Evolutionary conservation across 495 filamentous ascomycete genomes (phyloP).

Genomic region (Cladorrhinum samala): DNA sequence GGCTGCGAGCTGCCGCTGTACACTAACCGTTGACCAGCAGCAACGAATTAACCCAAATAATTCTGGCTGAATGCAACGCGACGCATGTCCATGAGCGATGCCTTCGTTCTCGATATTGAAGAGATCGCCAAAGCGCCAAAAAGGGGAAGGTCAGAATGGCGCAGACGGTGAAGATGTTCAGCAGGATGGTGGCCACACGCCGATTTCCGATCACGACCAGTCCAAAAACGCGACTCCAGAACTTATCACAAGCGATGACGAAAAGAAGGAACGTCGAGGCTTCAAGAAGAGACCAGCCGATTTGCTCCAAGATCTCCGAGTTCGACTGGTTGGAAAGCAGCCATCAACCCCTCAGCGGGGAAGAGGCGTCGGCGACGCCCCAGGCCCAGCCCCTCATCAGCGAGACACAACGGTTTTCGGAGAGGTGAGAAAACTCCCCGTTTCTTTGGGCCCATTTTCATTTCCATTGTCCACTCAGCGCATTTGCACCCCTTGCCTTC

Average conservation of each 20-base stretch:
- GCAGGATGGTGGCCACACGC: no score
- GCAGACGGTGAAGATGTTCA: conserved; percentile 14
- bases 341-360: conserved; percentile 29
- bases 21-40: no score
- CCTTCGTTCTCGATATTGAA: conserved; percentile 27
- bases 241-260: background rate
- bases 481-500: background rate
- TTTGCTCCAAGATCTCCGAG: conserved; percentile 29
- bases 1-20: background rate
- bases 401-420: background rate
- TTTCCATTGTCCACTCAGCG: background rate
- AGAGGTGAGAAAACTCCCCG: conserved; percentile 12
- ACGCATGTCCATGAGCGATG: no score
- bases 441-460: background rate
- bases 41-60: no score
- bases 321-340: conserved; percentile 21
- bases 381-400: conserved; percentile 14
- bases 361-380: conserved; percentile 8
- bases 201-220: background rate
- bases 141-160: conserved; percentile 6
- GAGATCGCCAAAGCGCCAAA: conserved; percentile 18
- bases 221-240: background rate
- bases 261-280: conserved; percentile 26
- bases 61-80: no score
- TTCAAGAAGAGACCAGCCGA: conserved; percentile 26